Conservation (phyloP, 73 alveolate species). For the Paramecium bursaria region DNA sequence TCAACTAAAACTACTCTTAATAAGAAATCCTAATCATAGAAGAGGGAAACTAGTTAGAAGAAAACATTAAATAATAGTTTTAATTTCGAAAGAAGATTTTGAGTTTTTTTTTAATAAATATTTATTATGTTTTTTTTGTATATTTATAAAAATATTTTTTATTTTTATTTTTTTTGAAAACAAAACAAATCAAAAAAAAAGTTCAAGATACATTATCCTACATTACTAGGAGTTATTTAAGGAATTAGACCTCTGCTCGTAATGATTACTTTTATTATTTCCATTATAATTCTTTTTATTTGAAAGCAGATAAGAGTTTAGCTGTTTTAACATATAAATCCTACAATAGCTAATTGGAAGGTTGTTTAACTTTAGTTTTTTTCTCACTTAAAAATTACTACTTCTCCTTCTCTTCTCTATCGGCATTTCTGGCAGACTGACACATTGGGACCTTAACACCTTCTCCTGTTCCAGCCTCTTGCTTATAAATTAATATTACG, state of each 20-base stretch:
- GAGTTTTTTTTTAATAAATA: too few relatives aligned
- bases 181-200: too few relatives aligned
- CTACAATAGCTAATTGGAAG: neutral
- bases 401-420: neutral
- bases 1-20: slow-evolving; percentile 51
- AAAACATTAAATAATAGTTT: slow-evolving; percentile 55
- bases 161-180: too few relatives aligned
- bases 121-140: too few relatives aligned
- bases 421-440: slow-evolving; percentile 24
- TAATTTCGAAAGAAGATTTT: slow-evolving; percentile 54
- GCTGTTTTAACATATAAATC: slow-evolving; percentile 17
- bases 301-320: neutral
- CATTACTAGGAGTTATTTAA: neutral
- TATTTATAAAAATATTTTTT: too few relatives aligned
- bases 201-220: too few relatives aligned
- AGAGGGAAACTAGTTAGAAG: slow-evolving; percentile 12
- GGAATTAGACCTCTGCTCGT: neutral
- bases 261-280: slow-evolving; percentile 5
- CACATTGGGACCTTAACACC: slow-evolving; percentile 1
- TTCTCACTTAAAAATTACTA: neutral
- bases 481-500: neutral
- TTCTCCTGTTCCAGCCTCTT: slow-evolving; percentile 58
- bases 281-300: neutral
- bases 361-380: neutral
- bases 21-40: slow-evolving; percentile 47